Evolutionary conservation across 257 asterid species (phyloP).

Genomic region (Haberlea rhodopensis): DNA sequence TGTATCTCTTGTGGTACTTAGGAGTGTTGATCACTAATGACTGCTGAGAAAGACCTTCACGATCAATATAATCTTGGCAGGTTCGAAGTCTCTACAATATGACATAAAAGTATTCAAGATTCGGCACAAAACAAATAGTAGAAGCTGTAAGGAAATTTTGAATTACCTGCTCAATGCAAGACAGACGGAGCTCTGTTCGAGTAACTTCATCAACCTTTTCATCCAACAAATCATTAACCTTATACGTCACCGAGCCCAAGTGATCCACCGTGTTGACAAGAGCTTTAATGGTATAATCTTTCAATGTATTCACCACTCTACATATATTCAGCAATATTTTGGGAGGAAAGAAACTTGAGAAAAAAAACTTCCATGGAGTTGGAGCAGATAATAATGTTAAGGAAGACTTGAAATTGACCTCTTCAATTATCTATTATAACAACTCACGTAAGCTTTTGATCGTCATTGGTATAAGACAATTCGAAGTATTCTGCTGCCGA

Average conservation of each 20-base stretch:
- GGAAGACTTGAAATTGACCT: conserved; percentile 6
- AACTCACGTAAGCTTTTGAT: conserved; percentile 80
- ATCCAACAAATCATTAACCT: conserved; percentile 72
- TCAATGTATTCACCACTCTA: conserved; percentile 85
- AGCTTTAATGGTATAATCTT: conserved; percentile 92
- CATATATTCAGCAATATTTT: conserved; percentile 28
- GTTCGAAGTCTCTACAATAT: conserved; percentile 69
- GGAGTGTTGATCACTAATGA: conserved; percentile 84
- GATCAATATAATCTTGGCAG: conserved; percentile 77
- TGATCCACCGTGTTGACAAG: conserved; percentile 94
- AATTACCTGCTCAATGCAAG: conserved; percentile 84
- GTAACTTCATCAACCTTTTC: conserved; percentile 83
- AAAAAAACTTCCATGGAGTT: not conserved
- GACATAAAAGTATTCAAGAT: conserved; percentile 17
- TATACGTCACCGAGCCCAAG: conserved; percentile 85
- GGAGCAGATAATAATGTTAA: not conserved
- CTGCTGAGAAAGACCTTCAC: conserved; percentile 91
- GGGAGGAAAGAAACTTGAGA: conserved; percentile 6
- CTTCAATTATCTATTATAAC: conserved; percentile 4
- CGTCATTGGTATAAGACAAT: conserved; percentile 70
- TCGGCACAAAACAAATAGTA: conserved; percentile 17
- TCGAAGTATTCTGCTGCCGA: conserved; percentile 98
- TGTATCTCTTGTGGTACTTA: conserved; percentile 72
- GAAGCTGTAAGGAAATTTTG: not conserved
- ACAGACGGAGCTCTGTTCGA: conserved; percentile 77